Evolutionary conservation across 306 rosid genomes (phyloP), one percentile per base, ranked within the genome.

Genomic region (Pueraria montana): DNA sequence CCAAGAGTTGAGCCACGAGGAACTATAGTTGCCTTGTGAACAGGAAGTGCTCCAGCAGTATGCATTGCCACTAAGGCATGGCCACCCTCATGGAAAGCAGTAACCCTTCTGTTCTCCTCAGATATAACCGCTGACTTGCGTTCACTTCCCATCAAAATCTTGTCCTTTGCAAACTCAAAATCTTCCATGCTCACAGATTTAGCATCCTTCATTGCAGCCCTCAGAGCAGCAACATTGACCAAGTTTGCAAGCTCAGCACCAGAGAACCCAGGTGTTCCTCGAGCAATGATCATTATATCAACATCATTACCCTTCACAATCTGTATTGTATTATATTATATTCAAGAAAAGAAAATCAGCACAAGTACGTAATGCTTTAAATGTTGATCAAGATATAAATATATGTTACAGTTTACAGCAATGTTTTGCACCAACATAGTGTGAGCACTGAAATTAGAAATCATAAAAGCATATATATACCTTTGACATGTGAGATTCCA

Each of bases 171-270:
- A 87, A 83, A 92, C 86, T 95, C 98, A 42, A 95, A 87, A 86
- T 95, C 95, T 62, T 84, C 84, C 98, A 95, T 95, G 81, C 61
- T 88, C 77, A 95, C 99, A 43, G 96, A 83, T 84, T 91, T 91
- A 66, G 96, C 93, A 63, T 95, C 97, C 32, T 93, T 95, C 96
- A 93, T 95, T 6, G 98, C 96, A 72, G 98, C 98, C 90, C 89
- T 93, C 14, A 93, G 85, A 50, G 99, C 99, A 80, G 98, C 98
- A 27, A 91, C 86, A 14, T 95, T 93, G 59, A 95, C 88, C 81
- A 95, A 89, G 85, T 95, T 95, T 13, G 99, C 99, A 53, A 95
- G 96, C 72, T 93, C 98, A 6, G 98, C 97, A 52, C 99, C 98
- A 0, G 97, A 95, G 86, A 95, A 95, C 55, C 97, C 96, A 2